Percentiles rank a stretch among this genome's conserved stretches.
Conservation (phyloP, 169 alveolate species). For the Cryptosporidium baileyi region DNA sequence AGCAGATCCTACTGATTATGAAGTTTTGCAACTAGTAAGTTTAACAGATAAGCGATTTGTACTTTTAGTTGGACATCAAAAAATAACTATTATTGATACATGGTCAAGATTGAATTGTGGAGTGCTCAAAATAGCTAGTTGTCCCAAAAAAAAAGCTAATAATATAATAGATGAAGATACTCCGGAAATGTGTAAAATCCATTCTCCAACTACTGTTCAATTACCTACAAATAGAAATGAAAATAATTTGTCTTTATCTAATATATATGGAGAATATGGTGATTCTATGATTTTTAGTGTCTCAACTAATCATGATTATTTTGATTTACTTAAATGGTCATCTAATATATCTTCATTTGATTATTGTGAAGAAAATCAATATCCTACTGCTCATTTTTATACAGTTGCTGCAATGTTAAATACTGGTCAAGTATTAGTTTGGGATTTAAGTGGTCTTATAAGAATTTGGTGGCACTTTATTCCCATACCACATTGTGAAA, state of each 20-base stretch:
- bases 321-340: slow-evolving; percentile 60
- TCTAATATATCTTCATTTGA: slow-evolving; percentile 37
- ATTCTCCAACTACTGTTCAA: slow-evolving; percentile 22
- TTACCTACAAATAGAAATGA: neutral
- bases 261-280: slow-evolving; percentile 43
- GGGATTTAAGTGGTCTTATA: slow-evolving; percentile 57
- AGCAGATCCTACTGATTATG: slow-evolving; percentile 62
- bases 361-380: slow-evolving; percentile 36
- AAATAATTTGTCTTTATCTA: neutral
- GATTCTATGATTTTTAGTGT: slow-evolving; percentile 62
- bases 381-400: slow-evolving; percentile 66
- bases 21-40: slow-evolving; percentile 44
- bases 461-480: slow-evolving; percentile 69
- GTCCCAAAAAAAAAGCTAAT: slow-evolving; percentile 39
- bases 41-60: slow-evolving; percentile 52
- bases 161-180: slow-evolving; percentile 65
- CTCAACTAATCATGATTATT: slow-evolving; percentile 61
- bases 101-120: slow-evolving; percentile 69
- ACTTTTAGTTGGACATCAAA: slow-evolving; percentile 43
- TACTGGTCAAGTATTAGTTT: slow-evolving; percentile 66
- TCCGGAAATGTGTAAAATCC: slow-evolving; percentile 35
- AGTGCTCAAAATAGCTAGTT: slow-evolving; percentile 51
- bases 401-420: slow-evolving; percentile 65
- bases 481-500: slow-evolving; percentile 68
- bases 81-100: slow-evolving; percentile 55